Base-by-base conservation (phyloP, 352 stramenopile species). In the Globisporangium mamillatum region DNA sequence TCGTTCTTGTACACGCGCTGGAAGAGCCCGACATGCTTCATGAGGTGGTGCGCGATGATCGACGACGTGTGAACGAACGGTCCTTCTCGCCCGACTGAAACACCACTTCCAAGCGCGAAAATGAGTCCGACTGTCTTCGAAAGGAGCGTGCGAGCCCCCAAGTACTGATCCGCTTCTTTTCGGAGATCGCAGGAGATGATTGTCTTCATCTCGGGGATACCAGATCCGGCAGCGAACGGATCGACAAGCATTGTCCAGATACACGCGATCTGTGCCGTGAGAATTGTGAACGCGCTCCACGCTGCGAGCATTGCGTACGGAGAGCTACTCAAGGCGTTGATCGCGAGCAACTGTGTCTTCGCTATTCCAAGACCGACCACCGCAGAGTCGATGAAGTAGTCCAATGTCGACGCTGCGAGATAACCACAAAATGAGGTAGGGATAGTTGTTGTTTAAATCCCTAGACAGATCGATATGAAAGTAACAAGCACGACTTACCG, bases 11-110 rank as follows among this genome's bases (percentile, higher is more conserved):
- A 89, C 27, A 96, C 80, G 10, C 80, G 75, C 6, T 69, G 71
- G 68, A 97, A 98, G 27, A 79, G 83, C 3, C 69, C 72, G 7
- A 90, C 57, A 58, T 82, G 78, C 74, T 87, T 86, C 77, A 98
- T 93, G 32, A 98, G 63, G 29, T 80, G 77, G 60, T 98, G 87
- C 27, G 84, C 84, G 27, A 98, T 86, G 67, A 95, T 93, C 25
- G 83, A 94, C 18, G 83, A 82, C 0, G 88, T 92, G 79, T 98
- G 94, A 6, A 99, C 94, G 80, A 99, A 99, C 12, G 97, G 96
- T 2, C 97, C 97, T 84, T 99, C 97, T 66, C 97, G 98, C 29
- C 97, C 97, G 1, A 99, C 86, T 6, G 94, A 96, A 56, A 99
- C 81, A 16, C 95, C 97, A 36, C 85, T 94, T 0, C 92, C 83